Evolutionary conservation across 345 rosid genomes (phyloP), one percentile per base, ranked within the genome.

Genomic region (Populus nigra): DNA sequence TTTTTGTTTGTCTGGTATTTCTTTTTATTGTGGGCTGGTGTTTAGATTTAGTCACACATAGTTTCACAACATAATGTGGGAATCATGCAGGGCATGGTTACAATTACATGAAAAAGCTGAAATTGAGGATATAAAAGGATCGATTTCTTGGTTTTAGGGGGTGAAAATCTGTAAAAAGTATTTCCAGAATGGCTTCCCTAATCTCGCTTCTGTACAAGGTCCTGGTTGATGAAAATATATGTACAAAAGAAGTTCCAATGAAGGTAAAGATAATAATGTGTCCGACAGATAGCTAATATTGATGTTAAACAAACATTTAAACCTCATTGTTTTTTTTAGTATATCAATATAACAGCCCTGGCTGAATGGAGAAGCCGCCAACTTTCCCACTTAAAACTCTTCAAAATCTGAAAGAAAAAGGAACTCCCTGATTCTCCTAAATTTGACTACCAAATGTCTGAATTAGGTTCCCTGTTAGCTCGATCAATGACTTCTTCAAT

Each of bases 401-500:
- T 22, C 47, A 67, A 23, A 50, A 55, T 73, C 72, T 35, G 41
- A 22, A 72, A 29, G 41, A 22, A 78, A 12, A n/a, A 8, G 16
- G 35, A 8, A 18, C 38, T 23, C 18, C 66, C 68, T 43, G 63
- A n/a, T 38, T 43, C 62, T 74, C 15, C 43, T 53, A 55, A 35
- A 73, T 53, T 72, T 29, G n/a, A 50, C 41, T 8, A 17, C 29
- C 8, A 23, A 10, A 5, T 62, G 72, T 66, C 76, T 38, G 65
- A 65, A 50, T 39, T 20, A 5, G 47, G n/a, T 69, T 27, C 36
- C 18, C 63, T 43, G 82, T 70, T 55, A 88, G 76, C 80, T 81
- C 74, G 29, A 74, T 78, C 83, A 87, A 75, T 2, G 80, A 76
- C 62, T 86, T 90, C 63, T 67, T 83, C 77, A 85, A 67, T 71